phyloP scores from a whole-genome alignment of 228 moss, liverwort and hornwort species.

The Sphagnum fallax region DNA sequence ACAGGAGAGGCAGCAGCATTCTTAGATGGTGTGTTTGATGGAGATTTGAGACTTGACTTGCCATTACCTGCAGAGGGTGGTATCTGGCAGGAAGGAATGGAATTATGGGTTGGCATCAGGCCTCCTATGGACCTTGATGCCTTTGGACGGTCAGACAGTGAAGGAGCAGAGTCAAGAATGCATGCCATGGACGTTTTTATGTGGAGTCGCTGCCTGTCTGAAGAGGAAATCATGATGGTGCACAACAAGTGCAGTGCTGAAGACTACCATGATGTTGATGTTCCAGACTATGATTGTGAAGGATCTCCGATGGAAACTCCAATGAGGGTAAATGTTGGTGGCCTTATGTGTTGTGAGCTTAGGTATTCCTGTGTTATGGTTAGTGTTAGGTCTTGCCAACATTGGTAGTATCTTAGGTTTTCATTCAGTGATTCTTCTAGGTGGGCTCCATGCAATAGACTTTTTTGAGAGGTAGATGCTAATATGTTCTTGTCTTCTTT shows the following conservation, averaged over 20 bases:
- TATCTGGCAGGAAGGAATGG: constrained; percentile 86
- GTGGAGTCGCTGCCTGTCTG: constrained; percentile 89
- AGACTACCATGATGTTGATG: constrained; percentile 67
- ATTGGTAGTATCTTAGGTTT: too few relatives aligned
- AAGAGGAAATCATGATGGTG: constrained; percentile 84
- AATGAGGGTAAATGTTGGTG: constrained; percentile 38
- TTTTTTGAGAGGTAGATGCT: too few relatives aligned
- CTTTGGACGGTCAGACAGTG: constrained; percentile 97
- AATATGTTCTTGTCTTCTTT: too few relatives aligned
- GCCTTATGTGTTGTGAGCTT: too few relatives aligned
- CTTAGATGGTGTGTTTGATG: constrained; percentile 88
- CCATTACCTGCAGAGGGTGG: constrained; percentile 77
- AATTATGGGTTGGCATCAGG: constrained; percentile 93
- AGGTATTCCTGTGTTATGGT: background rate
- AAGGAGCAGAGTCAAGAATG: constrained; percentile 98
- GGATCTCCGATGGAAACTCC: constrained; percentile 96
- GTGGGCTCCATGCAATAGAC: background rate
- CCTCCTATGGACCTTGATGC: constrained; percentile 99
- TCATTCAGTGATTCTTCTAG: too few relatives aligned
- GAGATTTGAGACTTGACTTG: constrained; percentile 69
- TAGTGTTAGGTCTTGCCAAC: background rate
- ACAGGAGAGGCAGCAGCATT: constrained; percentile 84
- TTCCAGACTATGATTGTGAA: constrained; percentile 88
- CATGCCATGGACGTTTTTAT: constrained; percentile 97
- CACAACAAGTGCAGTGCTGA: constrained; percentile 77